phyloP scores from a whole-genome alignment of 106 monocot genomes.

The Triglochin maritima region DNA sequence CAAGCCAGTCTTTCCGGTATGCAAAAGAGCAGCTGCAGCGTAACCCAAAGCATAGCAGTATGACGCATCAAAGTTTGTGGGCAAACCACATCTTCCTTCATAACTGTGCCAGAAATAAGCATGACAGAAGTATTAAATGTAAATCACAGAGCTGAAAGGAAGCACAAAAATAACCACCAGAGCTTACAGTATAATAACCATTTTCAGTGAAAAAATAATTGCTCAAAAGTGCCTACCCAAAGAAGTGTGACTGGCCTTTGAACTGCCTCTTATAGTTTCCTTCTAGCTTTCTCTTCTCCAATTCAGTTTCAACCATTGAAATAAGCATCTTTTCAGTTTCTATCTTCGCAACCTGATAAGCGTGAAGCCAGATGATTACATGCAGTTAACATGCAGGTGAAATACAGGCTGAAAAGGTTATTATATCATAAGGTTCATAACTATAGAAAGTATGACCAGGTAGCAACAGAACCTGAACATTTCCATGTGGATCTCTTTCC shows the following conservation, averaged over 20 bases:
- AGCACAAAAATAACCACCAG: too few relatives aligned
- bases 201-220: background rate
- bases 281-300: conserved; percentile 67
- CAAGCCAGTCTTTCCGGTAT: conserved; percentile 80
- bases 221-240: conserved; percentile 91
- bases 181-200: too few relatives aligned
- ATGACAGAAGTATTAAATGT: background rate
- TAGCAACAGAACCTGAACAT: conserved; percentile 51
- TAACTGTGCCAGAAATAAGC: conserved; percentile 41
- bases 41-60: conserved; percentile 95
- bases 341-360: conserved; percentile 83
- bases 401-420: background rate
- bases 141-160: too few relatives aligned
- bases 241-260: conserved; percentile 92
- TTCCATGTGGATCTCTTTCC: conserved; percentile 98
- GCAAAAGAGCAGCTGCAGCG: conserved; percentile 81
- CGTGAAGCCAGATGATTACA: too few relatives aligned
- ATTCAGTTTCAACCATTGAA: conserved; percentile 83
- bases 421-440: too few relatives aligned
- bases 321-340: conserved; percentile 97
- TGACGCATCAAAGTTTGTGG: conserved; percentile 89
- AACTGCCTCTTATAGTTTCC: conserved; percentile 56
- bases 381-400: background rate
- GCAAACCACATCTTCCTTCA: conserved; percentile 95
- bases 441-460: too few relatives aligned